Evolutionary conservation across 2,329 filamentous ascomycete species (phyloP).

Genomic region (Aspergillus vadensis): DNA sequence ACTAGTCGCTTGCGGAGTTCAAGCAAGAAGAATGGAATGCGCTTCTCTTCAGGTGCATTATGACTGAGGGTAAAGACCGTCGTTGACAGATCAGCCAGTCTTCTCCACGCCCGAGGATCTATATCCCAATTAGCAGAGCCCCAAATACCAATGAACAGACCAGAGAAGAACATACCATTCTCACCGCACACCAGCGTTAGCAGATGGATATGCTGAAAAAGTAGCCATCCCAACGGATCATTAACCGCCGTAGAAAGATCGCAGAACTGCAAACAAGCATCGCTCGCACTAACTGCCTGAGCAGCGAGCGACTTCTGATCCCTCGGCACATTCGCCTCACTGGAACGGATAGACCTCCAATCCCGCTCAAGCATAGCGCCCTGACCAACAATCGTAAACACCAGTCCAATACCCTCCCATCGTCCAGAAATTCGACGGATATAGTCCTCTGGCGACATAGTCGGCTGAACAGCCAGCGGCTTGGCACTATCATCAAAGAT

Average conservation of each 20-base stretch:
- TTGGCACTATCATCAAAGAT: slow-evolving; percentile 25
- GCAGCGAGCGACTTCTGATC: slow-evolving; percentile 15
- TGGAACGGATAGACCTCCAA: slow-evolving; percentile 4
- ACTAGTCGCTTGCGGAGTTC: slow-evolving; percentile 6
- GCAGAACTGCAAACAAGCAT: slow-evolving; percentile 32
- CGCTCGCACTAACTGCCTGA: slow-evolving; percentile 27
- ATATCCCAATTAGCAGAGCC: neutral
- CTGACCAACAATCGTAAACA: slow-evolving; percentile 24
- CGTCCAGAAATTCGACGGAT: slow-evolving; percentile 16
- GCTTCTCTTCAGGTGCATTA: slow-evolving; percentile 37
- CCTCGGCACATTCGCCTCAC: slow-evolving; percentile 10
- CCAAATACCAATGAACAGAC: neutral
- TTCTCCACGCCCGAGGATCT: slow-evolving; percentile 50
- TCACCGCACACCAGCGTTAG: slow-evolving; percentile 29
- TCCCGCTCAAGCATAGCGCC: slow-evolving; percentile 16
- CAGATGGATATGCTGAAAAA: slow-evolving; percentile 24
- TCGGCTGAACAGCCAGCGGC: slow-evolving; percentile 15
- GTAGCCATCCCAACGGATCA: slow-evolving; percentile 33
- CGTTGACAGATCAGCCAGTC: slow-evolving; percentile 47
- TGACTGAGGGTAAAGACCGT: slow-evolving; percentile 50
- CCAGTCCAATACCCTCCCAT: slow-evolving; percentile 29
- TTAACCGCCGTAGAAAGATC: slow-evolving; percentile 26
- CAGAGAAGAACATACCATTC: slow-evolving; percentile 12
- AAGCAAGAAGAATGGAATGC: slow-evolving; percentile 11
- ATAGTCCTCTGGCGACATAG: slow-evolving; percentile 26